Evolutionary conservation across 2,329 filamentous ascomycete genomes (phyloP).

Genomic region (Aspergillus neoniger): DNA sequence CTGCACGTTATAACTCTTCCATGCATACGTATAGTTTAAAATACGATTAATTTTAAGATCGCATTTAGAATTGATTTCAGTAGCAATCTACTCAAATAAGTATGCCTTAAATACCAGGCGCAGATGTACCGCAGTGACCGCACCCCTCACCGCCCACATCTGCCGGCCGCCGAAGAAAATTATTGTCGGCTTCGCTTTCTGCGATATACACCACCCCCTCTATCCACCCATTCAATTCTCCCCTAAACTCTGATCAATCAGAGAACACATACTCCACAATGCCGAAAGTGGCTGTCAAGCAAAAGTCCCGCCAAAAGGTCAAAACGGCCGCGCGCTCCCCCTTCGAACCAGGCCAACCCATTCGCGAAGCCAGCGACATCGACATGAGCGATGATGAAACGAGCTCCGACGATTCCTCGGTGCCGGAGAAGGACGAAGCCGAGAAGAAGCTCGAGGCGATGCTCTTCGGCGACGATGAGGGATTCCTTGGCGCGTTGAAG

Average conservation of each 20-base stretch:
- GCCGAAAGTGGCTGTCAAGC: constrained; percentile 31
- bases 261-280: constrained; percentile 20
- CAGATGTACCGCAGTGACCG: constrained; percentile 19
- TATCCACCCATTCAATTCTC: background rate
- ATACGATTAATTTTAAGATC: no score
- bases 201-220: background rate
- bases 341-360: constrained; percentile 25
- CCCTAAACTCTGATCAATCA: background rate
- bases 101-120: constrained; percentile 10
- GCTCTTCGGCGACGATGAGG: constrained; percentile 83
- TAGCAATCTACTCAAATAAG: background rate
- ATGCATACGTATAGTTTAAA: background rate
- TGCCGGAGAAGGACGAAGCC: constrained; percentile 71
- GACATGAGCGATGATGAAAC: constrained; percentile 30
- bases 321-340: constrained; percentile 26
- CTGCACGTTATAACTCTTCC: background rate
- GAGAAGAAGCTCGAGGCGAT: constrained; percentile 85
- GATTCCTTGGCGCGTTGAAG: constrained; percentile 75
- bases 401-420: constrained; percentile 26
- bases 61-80: background rate
- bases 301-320: constrained; percentile 31
- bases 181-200: constrained; percentile 24
- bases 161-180: constrained; percentile 37
- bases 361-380: constrained; percentile 25
- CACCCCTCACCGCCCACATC: constrained; percentile 30